Conservation (phyloP, 345 rosid genomes). For the Erucastrum elatum region DNA sequence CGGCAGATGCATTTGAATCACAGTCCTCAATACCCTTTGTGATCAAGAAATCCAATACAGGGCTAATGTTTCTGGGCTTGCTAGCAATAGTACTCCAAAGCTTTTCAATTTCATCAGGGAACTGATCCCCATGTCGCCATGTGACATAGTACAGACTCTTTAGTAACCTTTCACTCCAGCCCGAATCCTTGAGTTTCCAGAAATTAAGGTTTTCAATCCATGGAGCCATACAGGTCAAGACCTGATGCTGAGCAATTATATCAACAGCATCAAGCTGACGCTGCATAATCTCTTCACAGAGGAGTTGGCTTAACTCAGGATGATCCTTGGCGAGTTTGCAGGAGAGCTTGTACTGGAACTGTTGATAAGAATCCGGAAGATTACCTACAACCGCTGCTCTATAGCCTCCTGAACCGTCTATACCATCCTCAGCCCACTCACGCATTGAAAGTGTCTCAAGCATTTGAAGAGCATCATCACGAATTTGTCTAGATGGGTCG, state of each 20-base stretch:
- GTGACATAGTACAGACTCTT: slow-evolving; percentile 99
- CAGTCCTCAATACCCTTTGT: slow-evolving; percentile 98
- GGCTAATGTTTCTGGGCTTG: slow-evolving; percentile 92
- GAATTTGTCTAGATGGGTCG: slow-evolving; percentile 95
- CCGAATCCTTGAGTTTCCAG: slow-evolving; percentile 99
- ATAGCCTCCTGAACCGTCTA: slow-evolving; percentile 86
- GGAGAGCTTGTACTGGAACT: slow-evolving; percentile 95
- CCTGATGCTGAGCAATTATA: slow-evolving; percentile 99
- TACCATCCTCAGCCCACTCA: slow-evolving; percentile 98
- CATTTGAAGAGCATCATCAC: slow-evolving; percentile 99
- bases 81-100: slow-evolving; percentile 99
- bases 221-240: slow-evolving; percentile 99
- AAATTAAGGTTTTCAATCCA: slow-evolving; percentile 99
- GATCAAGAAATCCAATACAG: slow-evolving; percentile 92
- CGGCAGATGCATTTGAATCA: slow-evolving; percentile 98
- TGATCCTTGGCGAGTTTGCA: slow-evolving; percentile 98
- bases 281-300: slow-evolving; percentile 98
- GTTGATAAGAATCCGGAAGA: slow-evolving; percentile 98
- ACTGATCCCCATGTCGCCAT: slow-evolving; percentile 98
- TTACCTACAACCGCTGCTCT: slow-evolving; percentile 99
- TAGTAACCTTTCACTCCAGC: slow-evolving; percentile 95
- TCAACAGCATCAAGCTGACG: slow-evolving; percentile 99
- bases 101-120: slow-evolving; percentile 98
- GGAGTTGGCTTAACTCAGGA: slow-evolving; percentile 93
- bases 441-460: slow-evolving; percentile 96